Percentiles rank a stretch among this genome's conserved stretches.
These are phyloP conservation scores for Pelargonium exstipulatum DNA, from an alignment of 441 rosid species.

Conservation along the genomic window DNA sequence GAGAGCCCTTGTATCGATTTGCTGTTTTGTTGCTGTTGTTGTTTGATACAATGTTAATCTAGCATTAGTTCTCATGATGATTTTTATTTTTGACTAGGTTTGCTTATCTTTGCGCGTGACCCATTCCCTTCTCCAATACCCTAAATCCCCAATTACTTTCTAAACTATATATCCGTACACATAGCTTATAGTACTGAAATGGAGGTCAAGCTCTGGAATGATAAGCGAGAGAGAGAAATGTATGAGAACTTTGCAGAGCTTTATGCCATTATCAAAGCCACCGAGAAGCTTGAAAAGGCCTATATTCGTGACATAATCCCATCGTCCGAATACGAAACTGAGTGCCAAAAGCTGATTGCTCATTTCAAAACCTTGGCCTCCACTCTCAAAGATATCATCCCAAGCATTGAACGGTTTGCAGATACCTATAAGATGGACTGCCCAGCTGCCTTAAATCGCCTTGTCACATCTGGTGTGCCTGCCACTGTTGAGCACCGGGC, in stretches of 20 bases:
- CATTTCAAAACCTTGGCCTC: conserved; percentile 84
- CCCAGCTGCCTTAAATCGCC: conserved; percentile 78
- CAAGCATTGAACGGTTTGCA: conserved; percentile 79
- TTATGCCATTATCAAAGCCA: conserved; percentile 88
- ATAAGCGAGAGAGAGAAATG: conserved; percentile 97
- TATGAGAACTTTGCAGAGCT: conserved; percentile 91
- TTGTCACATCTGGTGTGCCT: conserved; percentile 85
- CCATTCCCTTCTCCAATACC: conserved; percentile 96
- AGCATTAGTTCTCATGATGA: neutral
- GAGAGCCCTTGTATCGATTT: neutral
- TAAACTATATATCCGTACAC: neutral
- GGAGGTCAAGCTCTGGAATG: conserved; percentile 96
- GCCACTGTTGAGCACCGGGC: conserved; percentile 91
- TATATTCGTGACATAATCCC: conserved; percentile 70
- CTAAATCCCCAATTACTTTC: conserved; percentile 18
- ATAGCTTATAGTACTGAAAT: conserved; percentile 25
- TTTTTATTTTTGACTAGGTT: conserved; percentile 7
- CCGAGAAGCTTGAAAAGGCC: conserved; percentile 90
- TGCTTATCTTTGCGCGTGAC: conserved; percentile 84
- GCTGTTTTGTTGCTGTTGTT: neutral
- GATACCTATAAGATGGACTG: conserved; percentile 95
- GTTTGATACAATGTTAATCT: neutral
- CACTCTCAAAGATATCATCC: conserved; percentile 70
- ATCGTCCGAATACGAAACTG: conserved; percentile 68
- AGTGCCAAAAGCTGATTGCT: conserved; percentile 86